phyloP scores from a whole-genome alignment of 331 rosid species.

The Quercus lobata region DNA sequence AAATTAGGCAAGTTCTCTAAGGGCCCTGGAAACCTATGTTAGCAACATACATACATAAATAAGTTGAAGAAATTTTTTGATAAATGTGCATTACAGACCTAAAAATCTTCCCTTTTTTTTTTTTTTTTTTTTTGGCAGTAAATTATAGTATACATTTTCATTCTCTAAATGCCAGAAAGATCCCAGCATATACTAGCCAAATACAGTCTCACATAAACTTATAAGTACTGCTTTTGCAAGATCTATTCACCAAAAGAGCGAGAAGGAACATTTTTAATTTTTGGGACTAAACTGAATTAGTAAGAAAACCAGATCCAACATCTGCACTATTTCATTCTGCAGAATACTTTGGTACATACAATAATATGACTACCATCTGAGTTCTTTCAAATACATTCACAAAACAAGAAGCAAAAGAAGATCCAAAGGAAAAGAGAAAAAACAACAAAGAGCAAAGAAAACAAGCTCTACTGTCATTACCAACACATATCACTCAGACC shows the following conservation, averaged over 20 bases:
- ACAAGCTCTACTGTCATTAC: conserved; percentile 7
- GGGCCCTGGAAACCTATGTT: no score
- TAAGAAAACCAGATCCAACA: conserved; percentile 14
- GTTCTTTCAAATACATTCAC: conserved; percentile 19
- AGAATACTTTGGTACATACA: conserved; percentile 3
- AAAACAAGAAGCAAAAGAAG: background rate
- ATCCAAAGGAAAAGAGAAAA: background rate
- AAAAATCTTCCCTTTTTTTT: no score
- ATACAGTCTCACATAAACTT: background rate
- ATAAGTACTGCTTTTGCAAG: background rate
- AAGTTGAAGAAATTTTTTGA: no score
- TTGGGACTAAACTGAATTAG: background rate
- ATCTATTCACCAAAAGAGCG: background rate
- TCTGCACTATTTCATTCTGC: conserved; percentile 3
- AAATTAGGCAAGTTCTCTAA: no score
- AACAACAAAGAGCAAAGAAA: background rate
- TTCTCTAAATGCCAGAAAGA: background rate
- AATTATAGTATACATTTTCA: no score
- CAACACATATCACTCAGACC: conserved; percentile 10
- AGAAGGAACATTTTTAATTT: background rate
- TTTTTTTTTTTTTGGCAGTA: no score
- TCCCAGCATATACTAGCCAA: background rate
- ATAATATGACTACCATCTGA: conserved; percentile 5
- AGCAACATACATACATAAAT: no score
- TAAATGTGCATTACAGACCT: no score